Evolutionary conservation across 352 stramenopile species (phyloP).

Genomic region (Paralagenidium karlingii): DNA sequence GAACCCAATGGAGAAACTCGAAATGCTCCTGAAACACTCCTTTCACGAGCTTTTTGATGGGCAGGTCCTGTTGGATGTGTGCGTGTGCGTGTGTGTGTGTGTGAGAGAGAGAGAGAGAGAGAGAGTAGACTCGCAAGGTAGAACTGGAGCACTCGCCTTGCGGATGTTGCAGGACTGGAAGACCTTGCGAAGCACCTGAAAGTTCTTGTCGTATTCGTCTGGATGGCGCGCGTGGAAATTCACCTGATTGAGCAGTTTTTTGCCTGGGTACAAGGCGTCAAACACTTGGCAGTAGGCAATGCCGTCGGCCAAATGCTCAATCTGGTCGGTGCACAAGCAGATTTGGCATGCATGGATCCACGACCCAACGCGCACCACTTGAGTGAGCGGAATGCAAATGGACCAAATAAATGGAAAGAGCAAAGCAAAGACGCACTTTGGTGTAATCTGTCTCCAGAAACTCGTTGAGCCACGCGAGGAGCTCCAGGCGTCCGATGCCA

Average conservation of each 20-base stretch:
- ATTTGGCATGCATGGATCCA: background rate
- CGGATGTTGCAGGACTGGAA: slow-evolving; percentile 48
- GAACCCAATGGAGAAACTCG: slow-evolving; percentile 73
- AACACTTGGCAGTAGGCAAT: slow-evolving; percentile 74
- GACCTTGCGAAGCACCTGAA: slow-evolving; percentile 31
- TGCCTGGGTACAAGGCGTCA: slow-evolving; percentile 50
- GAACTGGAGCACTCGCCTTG: slow-evolving; percentile 19
- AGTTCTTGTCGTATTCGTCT: slow-evolving; percentile 51
- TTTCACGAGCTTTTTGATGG: slow-evolving; percentile 43
- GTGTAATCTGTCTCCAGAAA: slow-evolving; percentile 75
- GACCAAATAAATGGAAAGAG: background rate
- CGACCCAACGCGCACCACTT: no score
- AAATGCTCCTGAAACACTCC: slow-evolving; percentile 75
- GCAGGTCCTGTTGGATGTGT: slow-evolving; percentile 32
- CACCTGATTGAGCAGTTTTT: slow-evolving; percentile 39
- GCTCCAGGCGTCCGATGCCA: slow-evolving; percentile 61
- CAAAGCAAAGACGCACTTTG: slow-evolving; percentile 19
- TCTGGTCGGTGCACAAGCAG: slow-evolving; percentile 10
- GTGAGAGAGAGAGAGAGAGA: background rate
- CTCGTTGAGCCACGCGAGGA: slow-evolving; percentile 69
- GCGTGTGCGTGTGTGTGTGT: background rate
- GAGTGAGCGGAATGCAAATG: no score
- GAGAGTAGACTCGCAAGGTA: background rate
- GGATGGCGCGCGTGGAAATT: slow-evolving; percentile 40
- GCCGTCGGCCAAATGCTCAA: slow-evolving; percentile 65